phyloP scores from a whole-genome alignment of 2,329 filamentous ascomycete species.

The Zarea fungicola region DNA sequence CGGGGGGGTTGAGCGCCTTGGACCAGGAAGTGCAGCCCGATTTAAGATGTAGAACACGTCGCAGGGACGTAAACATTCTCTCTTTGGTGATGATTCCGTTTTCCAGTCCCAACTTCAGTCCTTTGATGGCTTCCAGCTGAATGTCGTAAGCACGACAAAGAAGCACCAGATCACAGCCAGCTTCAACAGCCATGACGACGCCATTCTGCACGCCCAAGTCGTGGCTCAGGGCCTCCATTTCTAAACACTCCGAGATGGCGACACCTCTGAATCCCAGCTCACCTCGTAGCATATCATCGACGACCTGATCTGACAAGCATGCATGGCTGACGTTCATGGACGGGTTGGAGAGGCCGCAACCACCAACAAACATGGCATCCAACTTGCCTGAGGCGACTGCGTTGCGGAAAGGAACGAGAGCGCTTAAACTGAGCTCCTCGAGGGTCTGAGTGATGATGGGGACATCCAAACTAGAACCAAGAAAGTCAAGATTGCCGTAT shows the following conservation, averaged over 20 bases:
- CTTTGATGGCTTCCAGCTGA: constrained; percentile 86
- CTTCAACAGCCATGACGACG: constrained; percentile 95
- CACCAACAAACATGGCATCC: constrained; percentile 93
- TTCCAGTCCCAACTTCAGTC: constrained; percentile 81
- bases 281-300: constrained; percentile 81
- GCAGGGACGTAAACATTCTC: constrained; percentile 74
- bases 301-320: constrained; percentile 86
- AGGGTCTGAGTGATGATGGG: constrained; percentile 93
- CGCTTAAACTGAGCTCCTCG: constrained; percentile 87
- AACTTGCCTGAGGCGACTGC: constrained; percentile 76
- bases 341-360: constrained; percentile 85
- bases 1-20: constrained; percentile 81
- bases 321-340: constrained; percentile 95
- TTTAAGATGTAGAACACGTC: constrained; percentile 75
- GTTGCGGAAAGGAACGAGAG: constrained; percentile 85
- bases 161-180: constrained; percentile 86
- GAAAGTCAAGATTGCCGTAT: constrained; percentile 90
- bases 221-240: constrained; percentile 93
- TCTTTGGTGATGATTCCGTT: constrained; percentile 82
- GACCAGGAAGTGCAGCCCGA: constrained; percentile 83
- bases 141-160: constrained; percentile 83
- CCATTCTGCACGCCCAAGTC: constrained; percentile 97
- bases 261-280: constrained; percentile 89
- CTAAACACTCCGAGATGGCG: constrained; percentile 89
- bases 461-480: constrained; percentile 85